phyloP scores from a whole-genome alignment of 768 basidiomycete genomes.

The Lyophyllum atratum region DNA sequence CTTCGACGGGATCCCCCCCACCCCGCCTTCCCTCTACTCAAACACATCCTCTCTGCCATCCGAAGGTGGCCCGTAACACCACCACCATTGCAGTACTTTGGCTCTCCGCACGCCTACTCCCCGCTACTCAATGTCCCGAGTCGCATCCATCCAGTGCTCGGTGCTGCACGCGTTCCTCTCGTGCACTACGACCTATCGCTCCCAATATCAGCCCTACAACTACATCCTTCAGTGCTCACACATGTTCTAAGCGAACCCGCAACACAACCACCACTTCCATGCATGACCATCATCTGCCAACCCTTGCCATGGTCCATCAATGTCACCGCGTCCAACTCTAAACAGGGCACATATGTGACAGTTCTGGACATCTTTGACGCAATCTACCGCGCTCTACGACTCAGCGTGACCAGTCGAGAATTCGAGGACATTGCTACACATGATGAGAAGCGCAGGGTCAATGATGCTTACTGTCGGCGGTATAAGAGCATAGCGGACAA shows the following conservation, averaged over 20 bases:
- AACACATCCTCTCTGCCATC: slow-evolving; percentile 18
- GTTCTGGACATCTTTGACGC: slow-evolving; percentile 49
- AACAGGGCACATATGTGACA: slow-evolving; percentile 27
- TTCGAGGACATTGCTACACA: slow-evolving; percentile 34
- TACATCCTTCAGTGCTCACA: slow-evolving; percentile 22
- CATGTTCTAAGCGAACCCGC: slow-evolving; percentile 31
- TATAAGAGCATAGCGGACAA: slow-evolving; percentile 34
- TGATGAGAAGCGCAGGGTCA: slow-evolving; percentile 33
- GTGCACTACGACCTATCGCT: slow-evolving; percentile 17
- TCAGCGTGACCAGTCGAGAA: slow-evolving; percentile 39
- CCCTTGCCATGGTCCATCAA: slow-evolving; percentile 35
- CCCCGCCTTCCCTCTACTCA: slow-evolving; percentile 16
- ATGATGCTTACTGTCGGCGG: slow-evolving; percentile 42
- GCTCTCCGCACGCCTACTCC: slow-evolving; percentile 15
- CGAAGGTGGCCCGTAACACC: slow-evolving; percentile 18
- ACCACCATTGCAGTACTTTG: slow-evolving; percentile 12
- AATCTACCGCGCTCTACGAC: slow-evolving; percentile 45
- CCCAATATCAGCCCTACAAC: slow-evolving; percentile 6
- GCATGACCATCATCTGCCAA: slow-evolving; percentile 31
- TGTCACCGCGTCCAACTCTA: slow-evolving; percentile 26
- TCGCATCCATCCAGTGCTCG: slow-evolving; percentile 16
- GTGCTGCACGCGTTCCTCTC: slow-evolving; percentile 1
- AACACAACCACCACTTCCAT: slow-evolving; percentile 32
- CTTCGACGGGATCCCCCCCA: slow-evolving; percentile 22
- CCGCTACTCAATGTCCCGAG: slow-evolving; percentile 16